Conservation (phyloP, 1,139 yeast species). For the Yamadazyma pseudoaaseri region DNA sequence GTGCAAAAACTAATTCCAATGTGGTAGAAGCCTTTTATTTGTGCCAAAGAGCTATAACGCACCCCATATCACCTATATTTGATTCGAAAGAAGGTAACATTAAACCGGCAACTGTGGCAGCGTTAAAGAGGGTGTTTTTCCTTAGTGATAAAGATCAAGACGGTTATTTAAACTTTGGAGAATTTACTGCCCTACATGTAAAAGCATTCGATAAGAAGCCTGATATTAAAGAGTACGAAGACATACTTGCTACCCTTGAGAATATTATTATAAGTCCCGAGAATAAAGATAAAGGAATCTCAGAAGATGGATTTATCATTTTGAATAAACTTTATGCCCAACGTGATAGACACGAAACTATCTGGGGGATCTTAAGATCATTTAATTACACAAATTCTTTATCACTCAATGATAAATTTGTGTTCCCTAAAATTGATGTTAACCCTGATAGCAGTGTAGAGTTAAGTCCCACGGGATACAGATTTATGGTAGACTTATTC, state of each 20-base stretch:
- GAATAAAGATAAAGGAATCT: constrained; percentile 47
- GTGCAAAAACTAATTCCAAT: constrained; percentile 76
- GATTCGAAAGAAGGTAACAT: constrained; percentile 86
- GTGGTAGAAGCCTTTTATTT: constrained; percentile 88
- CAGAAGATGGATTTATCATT: constrained; percentile 71
- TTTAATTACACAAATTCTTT: constrained; percentile 91
- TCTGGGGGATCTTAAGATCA: constrained; percentile 88
- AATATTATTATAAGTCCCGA: constrained; percentile 25
- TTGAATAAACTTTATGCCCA: constrained; percentile 83
- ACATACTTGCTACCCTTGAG: constrained; percentile 27
- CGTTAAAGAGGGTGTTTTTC: constrained; percentile 78
- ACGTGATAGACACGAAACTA: constrained; percentile 90
- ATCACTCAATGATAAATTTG: constrained; percentile 73
- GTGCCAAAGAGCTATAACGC: constrained; percentile 88
- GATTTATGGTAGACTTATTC: constrained; percentile 87
- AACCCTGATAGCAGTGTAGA: constrained; percentile 81
- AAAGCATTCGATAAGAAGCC: constrained; percentile 66
- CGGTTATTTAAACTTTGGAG: constrained; percentile 69
- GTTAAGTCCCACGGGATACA: constrained; percentile 87
- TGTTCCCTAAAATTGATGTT: constrained; percentile 78
- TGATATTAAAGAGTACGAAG: constrained; percentile 26
- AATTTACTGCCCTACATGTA: constrained; percentile 64
- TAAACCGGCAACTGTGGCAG: constrained; percentile 74
- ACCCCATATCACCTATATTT: constrained; percentile 90
- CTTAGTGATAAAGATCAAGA: constrained; percentile 89